Base-by-base conservation (phyloP, 495 filamentous ascomycete genomes). In the Hypoxylon fragiforme region DNA sequence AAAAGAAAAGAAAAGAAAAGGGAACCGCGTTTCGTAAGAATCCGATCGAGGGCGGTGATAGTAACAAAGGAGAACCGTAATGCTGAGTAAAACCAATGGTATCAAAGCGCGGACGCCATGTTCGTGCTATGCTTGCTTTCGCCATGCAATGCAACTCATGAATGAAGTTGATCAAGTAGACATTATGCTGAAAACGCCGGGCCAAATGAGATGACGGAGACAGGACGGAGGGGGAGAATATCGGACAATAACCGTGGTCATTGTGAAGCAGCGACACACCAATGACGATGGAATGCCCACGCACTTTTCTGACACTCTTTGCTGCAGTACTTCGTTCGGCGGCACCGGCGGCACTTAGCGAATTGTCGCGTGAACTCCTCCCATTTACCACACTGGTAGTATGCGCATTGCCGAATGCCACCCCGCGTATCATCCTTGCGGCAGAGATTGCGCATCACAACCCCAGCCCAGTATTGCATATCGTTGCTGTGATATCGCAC, bases 241-340 rank as follows among this genome's bases (percentile, higher is more conserved):
- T 31, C 30, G 22, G 45, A 50, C 37, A 35, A 56, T 26, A 32
- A 36, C 26, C 41, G 44, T 69, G 41, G 44, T 72, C 62, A 79
- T 72, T 73, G 71, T 35, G 74, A 68, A 30, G 91, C 88, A 42
- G 89, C 89, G 35, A 90, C 86, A 70, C 94, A 98, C 94, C 94
- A 98, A 72, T 97, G 92, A 36, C 94, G 85, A 66, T 98, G 94
- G 70, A 89, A 96, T 9, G 94, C 90, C 94, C 94, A 98, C 7
- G 94, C 94, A 58, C 90, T 91, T 77, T 98, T 97, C 72, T 98
- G 94, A 74, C 94, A 98, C 65, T 97, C 94, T 73, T 98, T 98
- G 81, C 91, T 96, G 85, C 94, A 98, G 75, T 98, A 98, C 69
- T 98, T 98, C 57, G 94, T 98, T 54, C 94, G 86, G 57, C 94